Evolutionary conservation across 257 asterid genomes (phyloP).

Genomic region (Solanum ahanhuiri): DNA sequence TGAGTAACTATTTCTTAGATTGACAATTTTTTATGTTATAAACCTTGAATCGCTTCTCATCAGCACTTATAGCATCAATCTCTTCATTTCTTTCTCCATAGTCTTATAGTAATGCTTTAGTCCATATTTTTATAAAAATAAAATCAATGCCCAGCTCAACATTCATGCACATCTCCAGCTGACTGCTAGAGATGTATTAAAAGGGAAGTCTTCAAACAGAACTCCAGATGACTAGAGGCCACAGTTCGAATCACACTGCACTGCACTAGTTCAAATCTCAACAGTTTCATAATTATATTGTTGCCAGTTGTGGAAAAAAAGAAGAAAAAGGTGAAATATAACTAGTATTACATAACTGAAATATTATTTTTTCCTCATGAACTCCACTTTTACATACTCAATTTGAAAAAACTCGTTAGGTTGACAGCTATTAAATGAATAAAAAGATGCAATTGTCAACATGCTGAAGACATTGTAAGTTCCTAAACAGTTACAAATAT

Average conservation of each 20-base stretch:
- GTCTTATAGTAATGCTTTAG: not conserved
- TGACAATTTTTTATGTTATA: not conserved
- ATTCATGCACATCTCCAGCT: too few relatives aligned
- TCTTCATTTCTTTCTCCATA: not conserved
- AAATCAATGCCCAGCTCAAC: too few relatives aligned
- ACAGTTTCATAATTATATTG: not conserved
- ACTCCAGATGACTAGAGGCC: not conserved
- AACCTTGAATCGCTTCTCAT: not conserved
- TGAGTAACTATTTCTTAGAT: not conserved
- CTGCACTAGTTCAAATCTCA: not conserved
- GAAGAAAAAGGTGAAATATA: not conserved
- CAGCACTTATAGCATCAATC: not conserved
- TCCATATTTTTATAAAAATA: not conserved
- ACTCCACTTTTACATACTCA: not conserved
- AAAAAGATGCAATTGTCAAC: not conserved
- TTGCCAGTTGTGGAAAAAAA: not conserved
- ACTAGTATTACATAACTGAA: not conserved
- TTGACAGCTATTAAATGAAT: not conserved
- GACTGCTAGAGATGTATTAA: too few relatives aligned
- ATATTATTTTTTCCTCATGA: not conserved
- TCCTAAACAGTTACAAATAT: not conserved
- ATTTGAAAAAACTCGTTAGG: not conserved
- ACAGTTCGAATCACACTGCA: not conserved
- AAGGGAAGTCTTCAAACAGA: too few relatives aligned
- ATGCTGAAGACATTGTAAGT: not conserved